Conservation (phyloP, 345 rosid species). For the Melaleuca quinquenervia region DNA sequence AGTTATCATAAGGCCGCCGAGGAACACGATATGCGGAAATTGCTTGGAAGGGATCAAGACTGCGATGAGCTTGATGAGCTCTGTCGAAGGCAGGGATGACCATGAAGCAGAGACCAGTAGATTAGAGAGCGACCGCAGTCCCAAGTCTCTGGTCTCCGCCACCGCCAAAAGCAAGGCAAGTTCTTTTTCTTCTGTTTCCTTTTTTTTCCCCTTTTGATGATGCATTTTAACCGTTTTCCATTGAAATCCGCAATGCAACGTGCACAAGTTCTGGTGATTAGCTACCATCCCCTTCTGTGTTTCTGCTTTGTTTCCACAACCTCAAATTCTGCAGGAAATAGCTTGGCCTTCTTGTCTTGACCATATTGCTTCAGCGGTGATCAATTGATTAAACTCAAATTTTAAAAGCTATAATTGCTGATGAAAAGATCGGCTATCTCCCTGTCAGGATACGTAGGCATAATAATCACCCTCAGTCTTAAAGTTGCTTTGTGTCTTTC, state of each 20-base stretch:
- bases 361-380: background rate
- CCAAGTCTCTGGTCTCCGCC: background rate
- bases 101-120: background rate
- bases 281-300: background rate
- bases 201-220: background rate
- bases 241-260: background rate
- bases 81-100: conserved; percentile 16
- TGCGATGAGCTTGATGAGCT: conserved; percentile 39
- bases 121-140: background rate
- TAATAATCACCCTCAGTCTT: background rate
- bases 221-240: background rate
- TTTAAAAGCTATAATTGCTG: background rate
- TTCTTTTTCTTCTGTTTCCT: background rate
- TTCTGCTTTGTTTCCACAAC: background rate
- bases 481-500: background rate
- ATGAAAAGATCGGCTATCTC: background rate
- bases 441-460: background rate
- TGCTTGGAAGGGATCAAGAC: conserved; percentile 68
- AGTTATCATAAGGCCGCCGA: conserved; percentile 61
- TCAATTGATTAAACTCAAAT: background rate
- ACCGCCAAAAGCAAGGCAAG: conserved; percentile 44
- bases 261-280: background rate
- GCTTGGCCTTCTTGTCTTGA: background rate
- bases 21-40: conserved; percentile 70
- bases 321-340: background rate